Base-by-base conservation (phyloP, 2,329 filamentous ascomycete species). In the Aspergillus intermedius region DNA sequence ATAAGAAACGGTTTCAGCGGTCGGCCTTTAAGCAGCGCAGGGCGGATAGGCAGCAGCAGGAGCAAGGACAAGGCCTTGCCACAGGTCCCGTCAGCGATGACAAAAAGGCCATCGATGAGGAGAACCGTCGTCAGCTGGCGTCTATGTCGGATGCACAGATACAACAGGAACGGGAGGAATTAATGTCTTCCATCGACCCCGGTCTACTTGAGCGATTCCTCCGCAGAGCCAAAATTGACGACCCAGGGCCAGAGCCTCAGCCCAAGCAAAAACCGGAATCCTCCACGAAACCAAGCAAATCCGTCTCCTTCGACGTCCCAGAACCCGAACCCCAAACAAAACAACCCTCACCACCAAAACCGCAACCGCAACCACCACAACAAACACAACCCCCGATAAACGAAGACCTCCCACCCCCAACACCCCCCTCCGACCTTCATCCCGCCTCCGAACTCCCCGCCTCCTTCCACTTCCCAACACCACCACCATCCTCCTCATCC, bases 81-180 rank as follows among this genome's bases (percentile, higher is more conserved):
- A 42, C 49, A 9, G 54, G 60, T 17, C 55, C 51, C 1, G 42
- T 50, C 42, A 52, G 57, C 25, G 74, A 78, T 40, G 90, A 95
- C 62, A 82, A 81, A 60, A 73, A 74, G 53, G 76, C 78, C 4
- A 97, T 98, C 64, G 87, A 91, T 60, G 78, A 83, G 56, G 90
- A 97, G 66, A 98, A 97, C 61, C 80, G 73, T 41, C 78, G 82
- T 49, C 80, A 80, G 51, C 68, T 98, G 42, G 83, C 83, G 12
- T 75, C 77, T 22, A 96, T 98, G 93, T 87, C 86, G 1, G 73
- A 81, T 0, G 79, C 82, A 34, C 88, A 96, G 68, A 95, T 97
- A 50, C 83, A 87, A 53, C 77, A 84, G 57, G 90, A 93, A 51
- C 81, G 86, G 40, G 77, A 82, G 50, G 91, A 97, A 56, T 74